phyloP scores from a whole-genome alignment of 2,329 filamentous ascomycete genomes.

The Pestalotiopsis sp. region DNA sequence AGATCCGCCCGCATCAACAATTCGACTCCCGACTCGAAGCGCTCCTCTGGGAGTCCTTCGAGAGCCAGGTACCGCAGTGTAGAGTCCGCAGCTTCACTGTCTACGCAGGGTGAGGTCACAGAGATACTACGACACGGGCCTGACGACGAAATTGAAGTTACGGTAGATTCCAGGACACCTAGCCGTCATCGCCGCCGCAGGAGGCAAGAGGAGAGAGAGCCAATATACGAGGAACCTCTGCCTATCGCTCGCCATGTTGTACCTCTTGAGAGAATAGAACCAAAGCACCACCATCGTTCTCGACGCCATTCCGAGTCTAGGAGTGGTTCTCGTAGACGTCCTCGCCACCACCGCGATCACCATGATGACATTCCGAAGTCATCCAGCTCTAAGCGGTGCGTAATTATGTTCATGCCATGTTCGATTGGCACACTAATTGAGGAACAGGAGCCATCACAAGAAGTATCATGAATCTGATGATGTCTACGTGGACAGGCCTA shows the following conservation, averaged over 20 bases:
- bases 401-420: constrained; percentile 18
- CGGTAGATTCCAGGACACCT: not conserved
- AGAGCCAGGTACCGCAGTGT: constrained; percentile 36
- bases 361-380: constrained; percentile 27
- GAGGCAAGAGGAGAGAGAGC: constrained; percentile 10
- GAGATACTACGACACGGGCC: not conserved
- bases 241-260: constrained; percentile 18
- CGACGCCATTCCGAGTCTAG: constrained; percentile 26
- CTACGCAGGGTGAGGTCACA: constrained; percentile 19
- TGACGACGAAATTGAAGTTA: not conserved
- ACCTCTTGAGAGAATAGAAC: constrained; percentile 21
- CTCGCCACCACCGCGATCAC: constrained; percentile 21
- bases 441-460: constrained; percentile 18
- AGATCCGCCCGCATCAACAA: constrained; percentile 38
- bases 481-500: constrained; percentile 30
- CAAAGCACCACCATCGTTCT: constrained; percentile 24
- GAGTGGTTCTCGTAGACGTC: constrained; percentile 25
- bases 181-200: constrained; percentile 1
- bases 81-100: constrained; percentile 39
- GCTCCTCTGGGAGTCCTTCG: constrained; percentile 37
- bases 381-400: constrained; percentile 33
- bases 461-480: constrained; percentile 35
- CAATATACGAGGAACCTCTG: constrained; percentile 17
- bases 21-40: constrained; percentile 39
- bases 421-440: constrained; percentile 19